These are phyloP conservation scores for Monilinia polystroma DNA, from an alignment of 2,329 filamentous ascomycete genomes.

Conservation along the genomic window DNA sequence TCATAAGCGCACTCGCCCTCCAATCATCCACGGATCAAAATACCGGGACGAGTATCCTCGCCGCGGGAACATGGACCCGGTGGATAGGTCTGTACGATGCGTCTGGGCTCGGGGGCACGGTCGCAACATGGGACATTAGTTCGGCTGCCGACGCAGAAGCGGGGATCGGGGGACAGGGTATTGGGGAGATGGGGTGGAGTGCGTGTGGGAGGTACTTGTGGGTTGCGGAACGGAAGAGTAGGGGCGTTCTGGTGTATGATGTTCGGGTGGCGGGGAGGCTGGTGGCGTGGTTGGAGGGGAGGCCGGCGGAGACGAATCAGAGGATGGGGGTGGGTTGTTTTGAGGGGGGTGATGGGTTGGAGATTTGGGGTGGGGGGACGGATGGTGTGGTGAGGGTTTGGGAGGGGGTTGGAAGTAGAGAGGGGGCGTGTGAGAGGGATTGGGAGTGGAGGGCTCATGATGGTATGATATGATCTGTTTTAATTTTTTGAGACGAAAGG, in stretches of 20 bases:
- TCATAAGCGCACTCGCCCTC: conserved; percentile 55
- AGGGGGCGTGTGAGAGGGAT: conserved; percentile 38
- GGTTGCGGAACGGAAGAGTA: conserved; percentile 59
- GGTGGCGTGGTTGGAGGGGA: conserved; percentile 54
- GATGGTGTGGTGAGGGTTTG: conserved; percentile 57
- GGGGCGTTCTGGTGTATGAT: conserved; percentile 60
- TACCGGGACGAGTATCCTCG: conserved; percentile 42
- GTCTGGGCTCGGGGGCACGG: conserved; percentile 52
- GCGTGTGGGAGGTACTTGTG: conserved; percentile 61
- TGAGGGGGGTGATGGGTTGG: conserved; percentile 50
- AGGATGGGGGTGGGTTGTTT: conserved; percentile 57
- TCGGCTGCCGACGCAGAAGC: conserved; percentile 52
- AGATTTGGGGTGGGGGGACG: conserved; percentile 61
- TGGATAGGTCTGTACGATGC: conserved; percentile 64
- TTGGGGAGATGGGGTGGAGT: conserved; percentile 61
- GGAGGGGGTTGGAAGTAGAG: conserved; percentile 55
- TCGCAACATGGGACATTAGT: conserved; percentile 60
- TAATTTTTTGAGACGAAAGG: background rate
- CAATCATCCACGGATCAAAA: conserved; percentile 41
- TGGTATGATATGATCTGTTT: conserved; percentile 28
- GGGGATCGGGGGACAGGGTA: conserved; percentile 59
- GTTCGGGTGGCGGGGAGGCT: conserved; percentile 58
- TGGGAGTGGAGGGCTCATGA: conserved; percentile 41
- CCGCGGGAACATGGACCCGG: conserved; percentile 63
- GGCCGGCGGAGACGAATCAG: conserved; percentile 54